Evolutionary conservation across 2,329 filamentous ascomycete species (phyloP), one percentile per base, ranked within the genome.

Genomic region (Alternaria rosae): DNA sequence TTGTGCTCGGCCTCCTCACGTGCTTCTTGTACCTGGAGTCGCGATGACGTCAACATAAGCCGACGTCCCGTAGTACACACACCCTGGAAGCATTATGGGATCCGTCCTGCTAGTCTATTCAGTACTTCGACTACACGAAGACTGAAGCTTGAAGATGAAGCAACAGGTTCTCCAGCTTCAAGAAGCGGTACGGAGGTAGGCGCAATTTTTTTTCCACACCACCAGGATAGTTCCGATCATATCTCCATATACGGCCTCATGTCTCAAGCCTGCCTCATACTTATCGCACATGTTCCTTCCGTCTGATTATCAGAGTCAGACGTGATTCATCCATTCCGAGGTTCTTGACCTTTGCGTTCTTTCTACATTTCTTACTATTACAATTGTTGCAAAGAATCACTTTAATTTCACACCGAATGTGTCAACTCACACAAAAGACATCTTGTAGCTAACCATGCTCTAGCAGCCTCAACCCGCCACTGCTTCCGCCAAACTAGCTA

Each of bases 1-100:
- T 52, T 74, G 62, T 62, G 64, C 47, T 59, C 57, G 52, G 53
- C 59, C 6, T 57, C 45, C 69, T 77, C 76, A 78, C 75, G 75
- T 78, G 76, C 75, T 53, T 72, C 65, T 3, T 71, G 57, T 61
- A 70, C 65, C 54, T 72, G 66, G 70, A 35, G 58, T 11, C 59
- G 48, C 41, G 59, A 66, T 56, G 57, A 61, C 58, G 57, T 54
- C 43, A 54, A 43, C 38, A 35, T 41, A 57, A 55, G 28, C 32
- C 61, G 56, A 53, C 30, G 32, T 12, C 9, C 54, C 5, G 26
- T 59, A 42, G 32, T 32, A 20, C 10, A 41, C 25, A 66, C 42
- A 28, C 28, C 43, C 43, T 65, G 51, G 21, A 52, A 35, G 43
- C 45, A 17, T 30, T 38, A 13, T 41, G 32, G 28, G 53, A 41